Evolutionary conservation across 2,329 filamentous ascomycete species (phyloP).

Genomic region (Pseudogymnoascus sp.): DNA sequence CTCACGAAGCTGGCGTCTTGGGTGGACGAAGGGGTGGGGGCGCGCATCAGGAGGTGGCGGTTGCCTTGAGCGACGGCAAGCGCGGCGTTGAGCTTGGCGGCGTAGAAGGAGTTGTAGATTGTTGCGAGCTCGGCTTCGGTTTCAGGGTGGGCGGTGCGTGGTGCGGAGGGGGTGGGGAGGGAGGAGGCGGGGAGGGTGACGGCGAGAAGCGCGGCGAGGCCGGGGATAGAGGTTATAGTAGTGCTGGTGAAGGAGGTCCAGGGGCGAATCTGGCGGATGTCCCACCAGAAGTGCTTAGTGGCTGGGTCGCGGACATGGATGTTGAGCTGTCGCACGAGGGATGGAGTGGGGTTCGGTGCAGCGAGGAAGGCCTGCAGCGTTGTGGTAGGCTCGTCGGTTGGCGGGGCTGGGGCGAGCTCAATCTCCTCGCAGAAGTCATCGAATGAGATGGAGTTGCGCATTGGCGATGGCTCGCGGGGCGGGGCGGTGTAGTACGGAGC

Average conservation of each 20-base stretch:
- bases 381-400: conserved; percentile 41
- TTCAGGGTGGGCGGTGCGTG: conserved; percentile 55
- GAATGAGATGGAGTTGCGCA: conserved; percentile 23
- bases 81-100: conserved; percentile 79
- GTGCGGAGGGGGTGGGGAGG: conserved; percentile 47
- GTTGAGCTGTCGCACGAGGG: conserved; percentile 71
- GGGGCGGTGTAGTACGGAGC: conserved; percentile 24
- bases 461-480: conserved; percentile 39
- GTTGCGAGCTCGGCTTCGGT: conserved; percentile 68
- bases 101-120: conserved; percentile 70
- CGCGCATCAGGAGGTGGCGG: conserved; percentile 42
- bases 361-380: conserved; percentile 74
- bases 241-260: conserved; percentile 74
- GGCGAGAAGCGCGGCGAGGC: conserved; percentile 63
- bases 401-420: conserved; percentile 24
- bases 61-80: conserved; percentile 65
- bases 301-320: conserved; percentile 57
- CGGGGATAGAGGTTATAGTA: conserved; percentile 64
- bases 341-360: conserved; percentile 69
- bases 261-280: conserved; percentile 75
- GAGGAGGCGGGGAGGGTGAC: conserved; percentile 55
- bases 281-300: conserved; percentile 91
- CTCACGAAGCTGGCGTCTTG: conserved; percentile 36
- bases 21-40: conserved; percentile 13
- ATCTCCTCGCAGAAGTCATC: conserved; percentile 25